Percentiles rank a stretch among this genome's conserved stretches.
These are phyloP conservation scores for Fragilariopsis cylindrus DNA, from an alignment of 108 stramenopile species.

Conservation along the genomic window DNA sequence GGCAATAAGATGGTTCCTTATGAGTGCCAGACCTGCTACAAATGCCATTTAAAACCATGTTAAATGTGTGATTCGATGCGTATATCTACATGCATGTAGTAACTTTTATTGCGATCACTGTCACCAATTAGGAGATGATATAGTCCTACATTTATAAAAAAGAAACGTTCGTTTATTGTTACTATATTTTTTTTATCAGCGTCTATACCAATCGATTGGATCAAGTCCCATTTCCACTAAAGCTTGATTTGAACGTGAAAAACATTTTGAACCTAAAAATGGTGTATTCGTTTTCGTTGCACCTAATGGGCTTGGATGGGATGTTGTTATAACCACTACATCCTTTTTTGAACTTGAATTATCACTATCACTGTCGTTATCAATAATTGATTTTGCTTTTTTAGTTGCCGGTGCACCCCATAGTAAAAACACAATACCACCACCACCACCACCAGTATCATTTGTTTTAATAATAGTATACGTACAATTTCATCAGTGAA, in stretches of 20 bases:
- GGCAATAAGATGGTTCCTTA: neutral
- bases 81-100: too few species aligned
- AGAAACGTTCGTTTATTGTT: neutral
- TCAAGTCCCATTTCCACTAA: constrained; percentile 66
- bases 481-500: constrained; percentile 93
- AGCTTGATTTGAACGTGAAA: constrained; percentile 85
- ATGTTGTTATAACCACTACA: constrained; percentile 64
- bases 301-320: constrained; percentile 91
- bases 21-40: neutral
- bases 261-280: constrained; percentile 92
- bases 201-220: constrained; percentile 85
- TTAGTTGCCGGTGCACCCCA: constrained; percentile 97
- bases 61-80: too few species aligned
- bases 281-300: constrained; percentile 90
- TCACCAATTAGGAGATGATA: too few species aligned
- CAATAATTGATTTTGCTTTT: constrained; percentile 62
- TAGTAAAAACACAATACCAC: constrained; percentile 92
- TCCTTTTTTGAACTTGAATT: constrained; percentile 25
- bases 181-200: neutral
- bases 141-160: too few species aligned
- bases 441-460: constrained; percentile 3
- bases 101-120: too few species aligned
- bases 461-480: constrained; percentile 3
- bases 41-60: neutral
- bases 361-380: constrained; percentile 4